Percentiles rank a stretch among this genome's conserved stretches.
Evolutionary conservation across 768 basidiomycete genomes (phyloP).

Genomic region (Collybia sordida): DNA sequence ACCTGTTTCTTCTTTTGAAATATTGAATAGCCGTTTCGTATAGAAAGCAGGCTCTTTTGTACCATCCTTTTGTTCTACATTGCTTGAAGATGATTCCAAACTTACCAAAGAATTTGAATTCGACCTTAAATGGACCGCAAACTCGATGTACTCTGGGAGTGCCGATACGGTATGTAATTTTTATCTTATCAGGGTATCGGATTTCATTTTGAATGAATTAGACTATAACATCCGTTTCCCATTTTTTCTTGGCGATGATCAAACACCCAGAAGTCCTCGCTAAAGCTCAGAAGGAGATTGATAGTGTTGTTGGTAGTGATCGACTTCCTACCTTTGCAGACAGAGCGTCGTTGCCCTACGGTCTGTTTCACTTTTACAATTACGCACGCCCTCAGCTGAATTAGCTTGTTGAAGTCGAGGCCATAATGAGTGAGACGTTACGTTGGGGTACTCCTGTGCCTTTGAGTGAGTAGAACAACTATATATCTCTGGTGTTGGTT

Average conservation of each 20-base stretch:
- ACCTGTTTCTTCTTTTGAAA: conserved; percentile 6
- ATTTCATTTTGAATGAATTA: conserved; percentile 14
- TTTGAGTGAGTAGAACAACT: conserved; percentile 38
- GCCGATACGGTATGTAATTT: conserved; percentile 54
- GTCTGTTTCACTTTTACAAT: conserved; percentile 22
- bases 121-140: conserved; percentile 80
- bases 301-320: conserved; percentile 51
- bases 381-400: background rate
- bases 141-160: conserved; percentile 75
- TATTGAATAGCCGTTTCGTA: conserved; percentile 5
- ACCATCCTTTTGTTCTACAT: conserved; percentile 46
- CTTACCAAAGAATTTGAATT: conserved; percentile 49
- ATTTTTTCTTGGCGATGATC: conserved; percentile 71
- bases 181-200: conserved; percentile 1
- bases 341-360: conserved; percentile 53
- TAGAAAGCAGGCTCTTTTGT: conserved; percentile 41
- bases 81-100: conserved; percentile 51
- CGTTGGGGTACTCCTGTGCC: conserved; percentile 62
- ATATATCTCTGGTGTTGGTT: background rate
- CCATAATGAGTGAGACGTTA: conserved; percentile 52
- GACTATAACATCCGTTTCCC: conserved; percentile 55
- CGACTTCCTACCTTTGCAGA: conserved; percentile 64
- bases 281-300: conserved; percentile 67
- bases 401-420: conserved; percentile 36
- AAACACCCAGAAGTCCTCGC: conserved; percentile 53